Conservation (phyloP, 305 asterid species). For the Rubia tinctorum region DNA sequence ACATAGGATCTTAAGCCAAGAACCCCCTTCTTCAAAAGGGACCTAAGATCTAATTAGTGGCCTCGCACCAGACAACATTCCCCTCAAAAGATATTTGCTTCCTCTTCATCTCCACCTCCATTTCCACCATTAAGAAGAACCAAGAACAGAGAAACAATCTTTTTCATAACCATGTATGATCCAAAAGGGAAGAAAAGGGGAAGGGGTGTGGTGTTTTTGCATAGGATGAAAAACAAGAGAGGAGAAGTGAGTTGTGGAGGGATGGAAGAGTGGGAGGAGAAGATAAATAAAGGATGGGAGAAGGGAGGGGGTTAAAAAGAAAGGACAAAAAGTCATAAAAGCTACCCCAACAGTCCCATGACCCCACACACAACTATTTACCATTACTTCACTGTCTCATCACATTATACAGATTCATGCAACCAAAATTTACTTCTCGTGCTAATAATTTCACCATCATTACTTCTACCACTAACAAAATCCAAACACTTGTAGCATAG, state of each 20-base stretch:
- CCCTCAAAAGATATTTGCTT: slow-evolving; percentile 64
- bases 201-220: not conserved
- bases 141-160: not conserved
- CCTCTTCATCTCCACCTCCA: slow-evolving; percentile 22
- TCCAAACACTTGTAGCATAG: slow-evolving; percentile 1
- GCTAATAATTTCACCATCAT: slow-evolving; percentile 1
- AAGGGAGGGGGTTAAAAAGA: slow-evolving; percentile 22
- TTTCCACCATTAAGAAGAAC: not conserved
- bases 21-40: not conserved
- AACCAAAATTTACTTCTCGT: not conserved
- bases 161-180: slow-evolving; percentile 21
- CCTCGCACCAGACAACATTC: slow-evolving; percentile 99
- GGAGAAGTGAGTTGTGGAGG: slow-evolving; percentile 1
- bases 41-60: slow-evolving; percentile 47
- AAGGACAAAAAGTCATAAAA: slow-evolving; percentile 71
- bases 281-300: not conserved
- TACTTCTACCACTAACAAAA: slow-evolving; percentile 1
- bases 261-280: slow-evolving; percentile 1
- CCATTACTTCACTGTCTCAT: not conserved
- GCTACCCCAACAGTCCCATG: slow-evolving; percentile 44
- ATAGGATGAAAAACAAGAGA: not conserved
- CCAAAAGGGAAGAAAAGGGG: slow-evolving; percentile 10
- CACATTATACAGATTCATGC: not conserved
- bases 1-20: slow-evolving; percentile 28
- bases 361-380: slow-evolving; percentile 30